Evolutionary conservation across 805 yeast genomes (phyloP), one percentile per base, ranked within the genome.

Genomic region (Torulaspora franciscae): DNA sequence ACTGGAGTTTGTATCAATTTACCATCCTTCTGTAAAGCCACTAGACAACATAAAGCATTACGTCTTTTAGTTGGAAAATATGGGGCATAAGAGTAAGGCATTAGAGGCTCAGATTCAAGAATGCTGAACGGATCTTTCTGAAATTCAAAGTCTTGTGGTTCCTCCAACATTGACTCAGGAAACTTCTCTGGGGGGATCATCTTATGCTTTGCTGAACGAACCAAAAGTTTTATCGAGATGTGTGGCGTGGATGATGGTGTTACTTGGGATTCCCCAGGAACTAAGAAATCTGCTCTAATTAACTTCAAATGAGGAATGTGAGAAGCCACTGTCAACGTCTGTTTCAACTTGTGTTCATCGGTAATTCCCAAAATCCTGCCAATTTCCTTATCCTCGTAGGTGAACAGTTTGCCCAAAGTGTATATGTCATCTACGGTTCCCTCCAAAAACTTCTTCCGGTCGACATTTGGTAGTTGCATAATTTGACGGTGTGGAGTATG

Each of bases 381-480:
- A 30, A 78, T 78, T 39, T 80, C 78, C 15, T 73, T 75, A 37
- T 75, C 72, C n/a, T 78, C 66, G 39, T 77, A 67, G 9, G 84
- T 79, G 50, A 83, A 72, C 41, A 85, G 67, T 61, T 84, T 85
- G 40, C 93, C 90, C 40, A 85, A 59, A 48, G 84, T 83, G 43
- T 73, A 71, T 38, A 84, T 67, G 23, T 60, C 62, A 42, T 58
- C 60, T 8, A 52, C 50, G 6, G 53, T 39, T 10, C 57, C 54
- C 7, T 54, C 52, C 17, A 51, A 64, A 33, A 79, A 75, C 17
- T 67, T 69, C 15, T 73, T 66, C 10, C 69, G 55, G 48, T 79
- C 73, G 32, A 85, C 86, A 46, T 78, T 79, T 26, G 96, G 96
- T 50, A 91, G 74, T 70, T 93, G 98, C 48, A 85, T 71, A 42